A percentile compares a stretch with the other conserved stretches of the same genome.
Evolutionary conservation across 2,329 filamentous ascomycete genomes (phyloP).

Genomic region (Westerdykella aurantiaca): DNA sequence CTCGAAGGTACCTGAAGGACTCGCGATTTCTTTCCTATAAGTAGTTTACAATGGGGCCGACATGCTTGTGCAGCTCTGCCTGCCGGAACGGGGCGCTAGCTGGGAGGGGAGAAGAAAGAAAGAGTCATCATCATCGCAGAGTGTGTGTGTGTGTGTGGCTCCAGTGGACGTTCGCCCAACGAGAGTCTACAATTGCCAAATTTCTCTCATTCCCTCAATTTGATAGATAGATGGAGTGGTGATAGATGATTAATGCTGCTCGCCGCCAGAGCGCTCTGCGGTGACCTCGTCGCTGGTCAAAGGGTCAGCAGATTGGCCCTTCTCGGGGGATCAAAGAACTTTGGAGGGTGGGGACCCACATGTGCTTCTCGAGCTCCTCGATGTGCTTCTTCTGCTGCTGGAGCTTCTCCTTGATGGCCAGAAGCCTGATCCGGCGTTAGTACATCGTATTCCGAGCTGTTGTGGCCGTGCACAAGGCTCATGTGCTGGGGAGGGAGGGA

Average conservation of each 20-base stretch:
- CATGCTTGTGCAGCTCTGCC: too few relatives aligned
- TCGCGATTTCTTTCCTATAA: too few relatives aligned
- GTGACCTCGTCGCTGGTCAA: neutral
- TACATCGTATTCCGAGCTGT: neutral
- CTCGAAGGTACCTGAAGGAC: too few relatives aligned
- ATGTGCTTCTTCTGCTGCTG: conserved; percentile 75
- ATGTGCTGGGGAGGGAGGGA: conserved; percentile 2
- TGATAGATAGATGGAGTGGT: neutral
- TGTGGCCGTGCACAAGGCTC: neutral
- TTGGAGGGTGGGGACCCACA: conserved; percentile 55
- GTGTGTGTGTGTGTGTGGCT: too few relatives aligned
- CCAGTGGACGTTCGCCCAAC: too few relatives aligned
- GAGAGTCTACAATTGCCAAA: too few relatives aligned
- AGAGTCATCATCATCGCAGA: too few relatives aligned
- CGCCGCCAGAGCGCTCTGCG: neutral
- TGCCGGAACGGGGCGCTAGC: too few relatives aligned
- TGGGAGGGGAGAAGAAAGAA: too few relatives aligned
- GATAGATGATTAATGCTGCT: neutral
- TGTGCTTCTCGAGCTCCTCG: conserved; percentile 77
- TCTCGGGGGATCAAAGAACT: neutral
- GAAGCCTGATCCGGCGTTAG: conserved; percentile 48
- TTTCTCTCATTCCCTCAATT: too few relatives aligned
- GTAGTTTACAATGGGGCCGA: too few relatives aligned
- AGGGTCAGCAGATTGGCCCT: neutral
- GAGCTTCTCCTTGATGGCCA: conserved; percentile 64